phyloP scores from a whole-genome alignment of 805 yeast species.

The Starmerella apicola region DNA sequence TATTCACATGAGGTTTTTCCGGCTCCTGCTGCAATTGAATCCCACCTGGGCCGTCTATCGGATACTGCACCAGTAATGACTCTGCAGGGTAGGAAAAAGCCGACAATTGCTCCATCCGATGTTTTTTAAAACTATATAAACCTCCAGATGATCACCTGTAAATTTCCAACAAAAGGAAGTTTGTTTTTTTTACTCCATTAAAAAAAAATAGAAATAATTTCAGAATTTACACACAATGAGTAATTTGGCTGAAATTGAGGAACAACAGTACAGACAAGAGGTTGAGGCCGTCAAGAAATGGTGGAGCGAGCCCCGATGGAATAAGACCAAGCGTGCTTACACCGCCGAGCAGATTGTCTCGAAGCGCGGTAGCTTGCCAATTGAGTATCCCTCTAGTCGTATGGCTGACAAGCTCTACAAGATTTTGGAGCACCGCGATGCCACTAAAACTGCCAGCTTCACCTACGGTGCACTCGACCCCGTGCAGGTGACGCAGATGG shows the following conservation, averaged over 20 bases:
- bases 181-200: no score
- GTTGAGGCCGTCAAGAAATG: slow-evolving; percentile 65
- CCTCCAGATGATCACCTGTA: no score
- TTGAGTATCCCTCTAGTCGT: slow-evolving; percentile 59
- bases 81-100: no score
- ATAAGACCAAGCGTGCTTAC: slow-evolving; percentile 74
- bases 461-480: slow-evolving; percentile 96
- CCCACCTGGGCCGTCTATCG: no score
- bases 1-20: no score
- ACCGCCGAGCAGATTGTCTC: slow-evolving; percentile 77
- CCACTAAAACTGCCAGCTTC: slow-evolving; percentile 60
- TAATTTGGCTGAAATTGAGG: slow-evolving; percentile 51
- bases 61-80: no score
- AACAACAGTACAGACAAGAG: slow-evolving; percentile 50
- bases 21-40: no score
- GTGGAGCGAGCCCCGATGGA: slow-evolving; percentile 95
- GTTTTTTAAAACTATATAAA: no score
- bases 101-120: no score
- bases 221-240: slow-evolving; percentile 18
- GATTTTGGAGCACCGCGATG: slow-evolving; percentile 58
- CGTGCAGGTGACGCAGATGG: slow-evolving; percentile 92
- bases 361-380: slow-evolving; percentile 71
- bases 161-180: no score
- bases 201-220: no score
- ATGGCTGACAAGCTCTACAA: slow-evolving; percentile 75